Evolutionary conservation across 352 stramenopile genomes (phyloP).

Genomic region (Elongisporangium prolatum): DNA sequence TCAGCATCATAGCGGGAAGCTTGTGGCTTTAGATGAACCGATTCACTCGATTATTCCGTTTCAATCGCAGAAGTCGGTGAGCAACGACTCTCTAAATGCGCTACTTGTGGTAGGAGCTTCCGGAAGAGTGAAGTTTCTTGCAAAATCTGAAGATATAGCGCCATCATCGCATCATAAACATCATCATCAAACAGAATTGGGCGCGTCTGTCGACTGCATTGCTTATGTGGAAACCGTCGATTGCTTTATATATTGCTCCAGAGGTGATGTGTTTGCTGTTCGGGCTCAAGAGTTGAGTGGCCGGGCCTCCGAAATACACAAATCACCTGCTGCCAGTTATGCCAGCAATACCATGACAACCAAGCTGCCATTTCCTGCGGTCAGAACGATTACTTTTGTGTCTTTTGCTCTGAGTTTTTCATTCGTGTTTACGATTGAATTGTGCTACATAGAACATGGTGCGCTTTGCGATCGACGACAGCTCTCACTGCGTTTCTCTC

Average conservation of each 20-base stretch:
- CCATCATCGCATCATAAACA: neutral
- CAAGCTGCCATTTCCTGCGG: constrained; percentile 27
- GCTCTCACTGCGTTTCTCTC: constrained; percentile 17
- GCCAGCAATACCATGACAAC: constrained; percentile 1
- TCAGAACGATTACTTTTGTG: constrained; percentile 1
- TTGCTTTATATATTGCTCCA: constrained; percentile 29
- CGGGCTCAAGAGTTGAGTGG: neutral
- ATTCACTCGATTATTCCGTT: constrained; percentile 32
- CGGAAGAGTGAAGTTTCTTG: neutral
- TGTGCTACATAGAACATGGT: constrained; percentile 21
- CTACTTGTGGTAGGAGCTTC: constrained; percentile 15
- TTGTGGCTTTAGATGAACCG: constrained; percentile 21
- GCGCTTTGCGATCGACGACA: constrained; percentile 16
- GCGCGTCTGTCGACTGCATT: neutral
- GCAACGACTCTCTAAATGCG: constrained; percentile 6
- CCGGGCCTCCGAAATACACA: neutral
- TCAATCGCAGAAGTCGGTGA: neutral
- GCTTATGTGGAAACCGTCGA: constrained; percentile 18
- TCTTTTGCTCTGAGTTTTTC: neutral
- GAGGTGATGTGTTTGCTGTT: constrained; percentile 20
- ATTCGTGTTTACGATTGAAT: neutral
- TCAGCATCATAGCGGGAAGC: constrained; percentile 9
- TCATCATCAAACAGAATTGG: neutral
- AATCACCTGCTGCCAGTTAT: neutral
- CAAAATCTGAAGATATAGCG: neutral